Base-by-base conservation (phyloP, 495 filamentous ascomycete genomes). In the Barbatosphaeria neglecta region DNA sequence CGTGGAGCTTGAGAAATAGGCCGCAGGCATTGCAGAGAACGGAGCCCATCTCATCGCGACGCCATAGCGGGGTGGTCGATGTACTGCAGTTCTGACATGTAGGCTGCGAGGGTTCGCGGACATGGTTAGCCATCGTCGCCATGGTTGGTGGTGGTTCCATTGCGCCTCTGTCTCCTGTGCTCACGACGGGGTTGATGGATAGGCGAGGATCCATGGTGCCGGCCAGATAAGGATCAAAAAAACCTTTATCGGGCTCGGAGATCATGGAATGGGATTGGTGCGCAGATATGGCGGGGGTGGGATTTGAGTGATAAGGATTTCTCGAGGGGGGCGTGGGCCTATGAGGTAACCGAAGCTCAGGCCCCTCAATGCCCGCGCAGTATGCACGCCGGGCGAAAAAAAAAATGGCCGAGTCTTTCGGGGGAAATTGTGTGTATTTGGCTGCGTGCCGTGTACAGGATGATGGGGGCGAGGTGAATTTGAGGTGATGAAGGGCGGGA, bases 21-120 rank as follows among this genome's bases (percentile, higher is more conserved):
- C 92, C 92, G 66, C 92, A 98, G 48, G 92, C 92, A 68, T 99
- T 99, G 79, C 92, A 99, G 37, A 99, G 86, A n/a, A 99, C 90
- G 2, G 87, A 86, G 49, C 92, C 92, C 46, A 81, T 76, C 70
- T 99, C 92, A 74, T 99, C 92, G 60, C 92, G 79, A 60, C 92
- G 84, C 92, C 92, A 99, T 53, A 99, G 73, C 40, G 92, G 92
- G 31, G 92, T 97, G 43, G 89, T 96, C 7, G 86, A 92, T 41
- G 92, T 99, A 48, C 76, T 80, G 69, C 92, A 99, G 69, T 99
- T 99, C 63, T 94, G 88, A 62, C 92, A 99, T 49, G 90, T 86
- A 41, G 92, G 92, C 92, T 98, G 81, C 68, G 78, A 72, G 62
- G 77, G 72, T 50, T 78, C 79, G 77, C 80, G 52, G 45, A 78